phyloP scores from a whole-genome alignment of 768 basidiomycete genomes.

The Kwoniella mangroviensis region DNA sequence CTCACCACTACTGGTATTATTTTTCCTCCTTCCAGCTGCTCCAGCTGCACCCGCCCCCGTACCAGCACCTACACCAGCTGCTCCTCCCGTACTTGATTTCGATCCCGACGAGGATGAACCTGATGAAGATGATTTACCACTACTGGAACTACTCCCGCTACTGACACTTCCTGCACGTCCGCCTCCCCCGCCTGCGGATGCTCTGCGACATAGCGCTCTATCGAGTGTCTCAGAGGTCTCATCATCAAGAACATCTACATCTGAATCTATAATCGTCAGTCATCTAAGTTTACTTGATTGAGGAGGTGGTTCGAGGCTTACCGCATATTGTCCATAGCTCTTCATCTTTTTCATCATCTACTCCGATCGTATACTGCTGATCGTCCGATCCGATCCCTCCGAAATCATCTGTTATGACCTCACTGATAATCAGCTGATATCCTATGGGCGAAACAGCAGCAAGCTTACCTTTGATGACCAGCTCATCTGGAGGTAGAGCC shows the following conservation, averaged over 20 bases:
- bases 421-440: too few relatives aligned
- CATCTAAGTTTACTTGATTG: background rate
- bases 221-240: background rate
- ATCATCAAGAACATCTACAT: background rate
- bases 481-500: background rate
- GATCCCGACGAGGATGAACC: background rate
- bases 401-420: background rate
- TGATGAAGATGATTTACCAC: background rate
- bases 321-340: slow-evolving; percentile 5
- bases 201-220: background rate
- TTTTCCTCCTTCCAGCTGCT: background rate
- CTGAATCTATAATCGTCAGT: background rate
- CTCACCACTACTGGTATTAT: slow-evolving; percentile 5
- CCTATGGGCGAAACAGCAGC: background rate
- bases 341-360: background rate
- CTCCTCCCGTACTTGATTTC: slow-evolving; percentile 13
- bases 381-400: background rate
- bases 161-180: background rate
- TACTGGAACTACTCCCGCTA: background rate
- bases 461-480: background rate
- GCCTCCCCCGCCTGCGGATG: background rate
- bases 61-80: slow-evolving; percentile 10
- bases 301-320: background rate
- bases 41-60: slow-evolving; percentile 6
- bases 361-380: background rate